Conservation (phyloP, 2,329 filamentous ascomycete species). For the Talaromyces rugulosus region DNA sequence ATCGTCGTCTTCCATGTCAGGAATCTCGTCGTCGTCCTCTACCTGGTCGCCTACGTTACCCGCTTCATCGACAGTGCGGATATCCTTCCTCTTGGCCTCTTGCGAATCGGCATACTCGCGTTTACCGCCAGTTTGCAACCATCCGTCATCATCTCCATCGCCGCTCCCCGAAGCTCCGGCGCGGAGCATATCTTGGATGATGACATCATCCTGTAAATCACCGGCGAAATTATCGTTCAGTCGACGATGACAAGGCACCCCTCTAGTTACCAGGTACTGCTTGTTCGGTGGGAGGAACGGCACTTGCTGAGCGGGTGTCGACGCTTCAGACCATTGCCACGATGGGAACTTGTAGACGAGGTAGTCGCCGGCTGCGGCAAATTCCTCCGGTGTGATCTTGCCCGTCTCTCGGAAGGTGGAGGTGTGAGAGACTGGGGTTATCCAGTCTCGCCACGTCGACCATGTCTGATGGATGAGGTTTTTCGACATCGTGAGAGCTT, state of each 20-base stretch:
- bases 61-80: constrained; percentile 82
- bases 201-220: constrained; percentile 79
- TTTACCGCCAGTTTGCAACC: constrained; percentile 81
- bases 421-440: constrained; percentile 81
- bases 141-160: constrained; percentile 74
- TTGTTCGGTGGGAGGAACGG: constrained; percentile 80
- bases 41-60: constrained; percentile 77
- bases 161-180: constrained; percentile 37
- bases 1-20: constrained; percentile 97
- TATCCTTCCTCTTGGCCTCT: constrained; percentile 72
- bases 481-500: constrained; percentile 43
- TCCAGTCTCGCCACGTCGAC: constrained; percentile 85
- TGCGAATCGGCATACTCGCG: constrained; percentile 59
- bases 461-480: constrained; percentile 90
- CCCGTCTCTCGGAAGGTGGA: constrained; percentile 92
- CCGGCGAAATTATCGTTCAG: constrained; percentile 92
- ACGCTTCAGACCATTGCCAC: constrained; percentile 93
- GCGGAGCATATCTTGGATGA: constrained; percentile 73
- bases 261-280: constrained; percentile 91
- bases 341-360: constrained; percentile 98
- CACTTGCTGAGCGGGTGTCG: constrained; percentile 72
- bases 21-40: constrained; percentile 72
- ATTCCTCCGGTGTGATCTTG: constrained; percentile 96
- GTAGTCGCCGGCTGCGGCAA: constrained; percentile 92
- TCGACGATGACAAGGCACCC: constrained; percentile 87